Conservation (phyloP, 2,329 filamentous ascomycete species). For the Exophiala sideris region DNA sequence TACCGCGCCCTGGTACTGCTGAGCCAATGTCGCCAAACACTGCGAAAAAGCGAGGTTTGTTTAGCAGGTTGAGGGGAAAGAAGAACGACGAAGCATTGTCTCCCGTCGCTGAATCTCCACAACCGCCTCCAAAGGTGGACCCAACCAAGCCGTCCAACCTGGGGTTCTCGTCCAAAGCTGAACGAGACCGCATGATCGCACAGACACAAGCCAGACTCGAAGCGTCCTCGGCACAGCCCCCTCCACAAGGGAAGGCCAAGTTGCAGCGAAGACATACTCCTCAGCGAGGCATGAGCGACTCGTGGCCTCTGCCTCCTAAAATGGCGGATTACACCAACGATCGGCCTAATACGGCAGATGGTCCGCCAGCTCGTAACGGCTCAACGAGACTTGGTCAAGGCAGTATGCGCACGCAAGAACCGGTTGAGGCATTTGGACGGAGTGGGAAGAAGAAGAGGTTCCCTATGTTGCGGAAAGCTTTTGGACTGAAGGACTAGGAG, state of each 20-base stretch:
- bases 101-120: slow-evolving; percentile 9
- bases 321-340: slow-evolving; percentile 9
- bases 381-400: slow-evolving; percentile 19
- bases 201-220: slow-evolving; percentile 52
- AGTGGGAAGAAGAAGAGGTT: slow-evolving; percentile 47
- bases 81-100: slow-evolving; percentile 44
- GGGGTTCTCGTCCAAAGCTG: slow-evolving; percentile 41
- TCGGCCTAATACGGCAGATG: slow-evolving; percentile 31
- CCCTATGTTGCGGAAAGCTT: slow-evolving; percentile 42
- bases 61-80: slow-evolving; percentile 59
- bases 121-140: slow-evolving; percentile 44
- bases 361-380: slow-evolving; percentile 17
- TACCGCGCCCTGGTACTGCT: slow-evolving; percentile 36
- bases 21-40: slow-evolving; percentile 31
- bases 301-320: slow-evolving; percentile 48
- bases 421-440: slow-evolving; percentile 24
- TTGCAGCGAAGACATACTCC: slow-evolving; percentile 47
- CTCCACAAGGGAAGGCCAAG: slow-evolving; percentile 34
- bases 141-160: slow-evolving; percentile 55
- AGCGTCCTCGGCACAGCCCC: slow-evolving; percentile 27
- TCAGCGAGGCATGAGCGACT: slow-evolving; percentile 37
- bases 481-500: slow-evolving; percentile 38
- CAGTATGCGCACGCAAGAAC: slow-evolving; percentile 17
- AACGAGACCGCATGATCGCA: slow-evolving; percentile 62
- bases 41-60: slow-evolving; percentile 42